phyloP scores from a whole-genome alignment of 805 yeast species.

The Candida sphagnicola region DNA sequence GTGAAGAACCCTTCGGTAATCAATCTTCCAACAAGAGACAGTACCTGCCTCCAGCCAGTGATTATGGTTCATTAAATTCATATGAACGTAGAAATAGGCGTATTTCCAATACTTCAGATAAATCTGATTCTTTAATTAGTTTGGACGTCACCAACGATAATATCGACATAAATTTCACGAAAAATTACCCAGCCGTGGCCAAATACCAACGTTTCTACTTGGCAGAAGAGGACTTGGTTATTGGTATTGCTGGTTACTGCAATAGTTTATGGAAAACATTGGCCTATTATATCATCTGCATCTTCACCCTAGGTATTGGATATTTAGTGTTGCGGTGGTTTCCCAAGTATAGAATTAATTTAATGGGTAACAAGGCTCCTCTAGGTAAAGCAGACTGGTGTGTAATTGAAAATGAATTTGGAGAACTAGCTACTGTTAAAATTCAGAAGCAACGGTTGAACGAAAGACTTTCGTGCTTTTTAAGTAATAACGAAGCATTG shows the following conservation, averaged over 20 bases:
- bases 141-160: constrained; percentile 14
- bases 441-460: constrained; percentile 63
- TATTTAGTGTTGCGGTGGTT: constrained; percentile 81
- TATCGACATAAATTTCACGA: constrained; percentile 15
- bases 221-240: constrained; percentile 92
- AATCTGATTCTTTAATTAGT: constrained; percentile 9
- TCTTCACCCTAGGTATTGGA: constrained; percentile 64
- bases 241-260: constrained; percentile 89
- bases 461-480: constrained; percentile 66
- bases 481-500: constrained; percentile 28
- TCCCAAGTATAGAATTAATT: constrained; percentile 66
- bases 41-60: constrained; percentile 9
- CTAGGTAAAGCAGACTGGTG: constrained; percentile 89
- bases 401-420: constrained; percentile 90
- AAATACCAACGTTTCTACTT: constrained; percentile 80
- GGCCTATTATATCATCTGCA: constrained; percentile 52
- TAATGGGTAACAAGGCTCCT: constrained; percentile 63
- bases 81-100: constrained; percentile 23
- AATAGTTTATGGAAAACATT: constrained; percentile 45
- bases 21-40: constrained; percentile 5
- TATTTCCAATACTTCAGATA: constrained; percentile 12
- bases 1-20: constrained; percentile 2
- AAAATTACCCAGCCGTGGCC: constrained; percentile 32
- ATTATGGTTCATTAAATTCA: constrained; percentile 26
- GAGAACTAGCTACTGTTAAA: constrained; percentile 63